phyloP scores from a whole-genome alignment of 1,284 basidiomycete species.

The Microbotryum saponariae region DNA sequence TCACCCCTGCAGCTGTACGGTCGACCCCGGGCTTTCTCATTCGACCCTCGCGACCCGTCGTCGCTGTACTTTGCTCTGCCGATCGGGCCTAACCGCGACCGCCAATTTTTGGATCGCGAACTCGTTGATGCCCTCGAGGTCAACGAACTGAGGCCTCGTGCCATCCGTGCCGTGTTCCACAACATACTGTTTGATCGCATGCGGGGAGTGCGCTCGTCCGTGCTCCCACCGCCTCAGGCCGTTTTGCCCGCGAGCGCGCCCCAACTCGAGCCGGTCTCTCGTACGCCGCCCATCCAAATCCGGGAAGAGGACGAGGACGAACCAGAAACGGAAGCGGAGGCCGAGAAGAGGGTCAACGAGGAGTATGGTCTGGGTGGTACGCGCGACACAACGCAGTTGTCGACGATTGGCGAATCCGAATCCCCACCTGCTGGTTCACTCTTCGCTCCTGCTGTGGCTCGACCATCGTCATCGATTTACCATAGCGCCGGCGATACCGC shows the following conservation, averaged over 20 bases:
- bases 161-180: conserved; percentile 30
- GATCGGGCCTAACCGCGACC: conserved; percentile 44
- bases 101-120: conserved; percentile 82
- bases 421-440: too few relatives aligned
- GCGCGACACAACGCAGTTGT: too few relatives aligned
- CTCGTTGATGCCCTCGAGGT: conserved; percentile 34
- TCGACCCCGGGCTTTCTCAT: conserved; percentile 69
- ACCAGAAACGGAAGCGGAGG: neutral
- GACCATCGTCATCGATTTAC: too few relatives aligned
- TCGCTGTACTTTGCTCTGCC: conserved; percentile 43
- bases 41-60: conserved; percentile 68
- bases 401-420: too few relatives aligned
- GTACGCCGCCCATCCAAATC: neutral
- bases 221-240: conserved; percentile 1
- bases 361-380: too few relatives aligned
- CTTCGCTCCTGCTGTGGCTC: too few relatives aligned
- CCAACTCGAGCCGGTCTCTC: neutral
- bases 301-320: neutral
- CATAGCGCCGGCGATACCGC: too few relatives aligned
- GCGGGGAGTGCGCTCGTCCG: conserved; percentile 41
- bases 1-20: conserved; percentile 67
- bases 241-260: neutral
- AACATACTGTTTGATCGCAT: conserved; percentile 60
- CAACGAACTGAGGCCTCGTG: conserved; percentile 26
- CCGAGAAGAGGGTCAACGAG: neutral